Evolutionary conservation across 169 alveolate genomes (phyloP).

Genomic region (Cryptosporidium canis): DNA sequence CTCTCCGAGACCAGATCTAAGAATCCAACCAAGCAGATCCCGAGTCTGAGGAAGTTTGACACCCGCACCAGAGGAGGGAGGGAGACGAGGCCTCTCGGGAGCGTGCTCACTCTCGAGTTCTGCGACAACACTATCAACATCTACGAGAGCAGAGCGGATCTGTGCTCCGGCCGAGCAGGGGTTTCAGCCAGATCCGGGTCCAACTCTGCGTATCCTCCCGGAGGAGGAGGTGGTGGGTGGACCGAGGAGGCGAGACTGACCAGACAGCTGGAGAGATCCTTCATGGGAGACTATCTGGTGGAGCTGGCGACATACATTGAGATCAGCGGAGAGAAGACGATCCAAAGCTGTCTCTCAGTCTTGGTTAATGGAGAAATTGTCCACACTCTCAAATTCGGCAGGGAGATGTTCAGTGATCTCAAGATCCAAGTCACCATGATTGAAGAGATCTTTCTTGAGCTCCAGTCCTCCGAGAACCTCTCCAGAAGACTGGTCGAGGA

Average conservation of each 20-base stretch:
- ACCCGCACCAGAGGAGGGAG: constrained; percentile 23
- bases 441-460: constrained; percentile 1
- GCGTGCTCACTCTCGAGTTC: constrained; percentile 14
- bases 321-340: not conserved
- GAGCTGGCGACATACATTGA: constrained; percentile 33
- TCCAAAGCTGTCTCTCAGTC: constrained; percentile 26
- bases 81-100: constrained; percentile 1
- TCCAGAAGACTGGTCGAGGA: constrained; percentile 32
- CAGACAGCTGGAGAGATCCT: not conserved
- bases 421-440: constrained; percentile 37
- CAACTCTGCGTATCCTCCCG: no score
- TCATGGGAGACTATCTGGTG: constrained; percentile 28
- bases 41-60: constrained; percentile 19
- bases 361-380: constrained; percentile 49
- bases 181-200: not conserved
- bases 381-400: not conserved
- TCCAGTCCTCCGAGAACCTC: not conserved
- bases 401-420: not conserved
- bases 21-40: not conserved
- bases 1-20: not conserved
- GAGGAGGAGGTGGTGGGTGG: not conserved
- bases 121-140: constrained; percentile 16
- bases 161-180: not conserved
- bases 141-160: not conserved
- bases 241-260: not conserved